Evolutionary conservation across 805 yeast genomes (phyloP).

Genomic region (Candida takata): DNA sequence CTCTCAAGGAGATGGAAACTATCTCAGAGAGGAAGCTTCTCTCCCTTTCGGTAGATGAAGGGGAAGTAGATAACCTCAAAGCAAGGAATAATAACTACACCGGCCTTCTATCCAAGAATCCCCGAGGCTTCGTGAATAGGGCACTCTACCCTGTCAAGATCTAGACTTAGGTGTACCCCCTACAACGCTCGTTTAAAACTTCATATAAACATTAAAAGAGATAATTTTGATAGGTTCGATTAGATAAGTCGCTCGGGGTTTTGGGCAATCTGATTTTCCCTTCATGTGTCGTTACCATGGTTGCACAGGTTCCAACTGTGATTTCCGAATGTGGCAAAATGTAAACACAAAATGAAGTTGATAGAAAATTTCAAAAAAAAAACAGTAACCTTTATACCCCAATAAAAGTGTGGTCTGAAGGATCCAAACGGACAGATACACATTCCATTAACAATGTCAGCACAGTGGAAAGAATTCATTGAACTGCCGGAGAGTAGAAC

Average conservation of each 20-base stretch:
- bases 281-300: too few species aligned
- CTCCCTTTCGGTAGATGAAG: slow-evolving; percentile 1
- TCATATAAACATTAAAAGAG: too few species aligned
- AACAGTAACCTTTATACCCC: neutral
- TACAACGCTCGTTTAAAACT: too few species aligned
- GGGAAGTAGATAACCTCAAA: slow-evolving; percentile 1
- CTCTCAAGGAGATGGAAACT: neutral
- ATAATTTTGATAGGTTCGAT: too few species aligned
- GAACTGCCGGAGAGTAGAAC: slow-evolving; percentile 8
- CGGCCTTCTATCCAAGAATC: slow-evolving; percentile 2
- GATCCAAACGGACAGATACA: neutral
- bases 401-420: neutral
- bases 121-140: slow-evolving; percentile 10
- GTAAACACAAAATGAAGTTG: slow-evolving; percentile 7
- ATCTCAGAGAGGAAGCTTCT: slow-evolving; percentile 2
- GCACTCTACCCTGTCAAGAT: slow-evolving; percentile 12
- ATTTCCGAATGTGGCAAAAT: slow-evolving; percentile 8
- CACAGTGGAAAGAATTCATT: slow-evolving; percentile 10
- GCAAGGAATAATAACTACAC: slow-evolving; percentile 4
- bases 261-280: too few species aligned
- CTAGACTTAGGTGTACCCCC: too few species aligned
- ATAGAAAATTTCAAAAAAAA: slow-evolving; percentile 1
- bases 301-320: too few species aligned
- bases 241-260: too few species aligned
- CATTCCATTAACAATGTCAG: neutral